These are phyloP conservation scores for Tylopilus intermedius DNA, from an alignment of 768 basidiomycete genomes.

Conservation along the genomic window DNA sequence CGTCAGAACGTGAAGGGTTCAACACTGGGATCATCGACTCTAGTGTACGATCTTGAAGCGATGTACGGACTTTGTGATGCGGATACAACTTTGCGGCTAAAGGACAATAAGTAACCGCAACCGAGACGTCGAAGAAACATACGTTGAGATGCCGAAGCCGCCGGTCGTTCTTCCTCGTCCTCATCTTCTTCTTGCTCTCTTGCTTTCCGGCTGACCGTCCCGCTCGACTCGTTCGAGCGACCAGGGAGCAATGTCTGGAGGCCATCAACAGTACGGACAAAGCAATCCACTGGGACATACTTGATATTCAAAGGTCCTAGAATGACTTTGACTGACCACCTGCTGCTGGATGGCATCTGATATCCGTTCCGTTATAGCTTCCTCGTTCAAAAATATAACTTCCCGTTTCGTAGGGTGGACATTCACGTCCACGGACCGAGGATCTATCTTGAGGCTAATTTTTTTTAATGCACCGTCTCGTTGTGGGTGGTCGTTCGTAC, in stretches of 20 bases:
- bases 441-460: constrained; percentile 73
- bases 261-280: not conserved
- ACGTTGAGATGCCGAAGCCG: constrained; percentile 26
- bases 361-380: constrained; percentile 73
- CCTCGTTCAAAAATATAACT: constrained; percentile 91
- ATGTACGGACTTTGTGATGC: constrained; percentile 91
- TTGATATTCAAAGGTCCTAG: constrained; percentile 71
- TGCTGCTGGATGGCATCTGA: constrained; percentile 67
- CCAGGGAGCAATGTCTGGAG: constrained; percentile 58
- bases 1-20: constrained; percentile 45
- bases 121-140: not conserved
- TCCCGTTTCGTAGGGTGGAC: constrained; percentile 98
- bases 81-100: constrained; percentile 53
- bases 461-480: not conserved
- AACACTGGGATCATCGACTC: constrained; percentile 88
- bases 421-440: constrained; percentile 89
- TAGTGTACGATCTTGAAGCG: constrained; percentile 79
- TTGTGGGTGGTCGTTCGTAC: constrained; percentile 36
- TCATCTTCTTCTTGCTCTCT: constrained; percentile 34
- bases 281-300: constrained; percentile 27
- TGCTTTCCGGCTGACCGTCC: constrained; percentile 29
- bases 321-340: constrained; percentile 59
- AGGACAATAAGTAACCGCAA: constrained; percentile 3
- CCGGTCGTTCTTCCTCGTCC: constrained; percentile 28
- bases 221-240: constrained; percentile 34